phyloP scores from a whole-genome alignment of 2,329 filamentous ascomycete species.

The Botrytis sinoallii region DNA sequence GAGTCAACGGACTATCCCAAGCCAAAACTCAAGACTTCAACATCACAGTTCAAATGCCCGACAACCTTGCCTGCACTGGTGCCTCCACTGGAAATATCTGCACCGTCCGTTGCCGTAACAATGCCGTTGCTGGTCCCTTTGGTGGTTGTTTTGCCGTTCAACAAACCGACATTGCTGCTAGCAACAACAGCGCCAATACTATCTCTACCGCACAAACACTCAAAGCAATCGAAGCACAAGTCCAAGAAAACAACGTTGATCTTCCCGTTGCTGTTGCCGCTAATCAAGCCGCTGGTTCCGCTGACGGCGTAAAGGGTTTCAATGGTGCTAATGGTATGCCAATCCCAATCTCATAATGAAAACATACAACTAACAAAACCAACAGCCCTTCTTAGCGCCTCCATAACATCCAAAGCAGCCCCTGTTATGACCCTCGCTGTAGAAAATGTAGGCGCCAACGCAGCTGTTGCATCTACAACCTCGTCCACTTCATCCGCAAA shows the following conservation, averaged over 20 bases:
- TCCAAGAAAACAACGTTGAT: constrained; percentile 50
- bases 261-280: constrained; percentile 47
- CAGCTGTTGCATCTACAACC: background rate
- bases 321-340: constrained; percentile 35
- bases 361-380: background rate
- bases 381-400: constrained; percentile 9
- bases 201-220: constrained; percentile 48
- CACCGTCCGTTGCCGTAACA: constrained; percentile 59
- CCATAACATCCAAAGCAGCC: constrained; percentile 13
- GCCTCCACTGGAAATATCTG: constrained; percentile 52
- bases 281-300: constrained; percentile 43
- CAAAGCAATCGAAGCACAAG: constrained; percentile 47
- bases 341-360: background rate
- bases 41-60: constrained; percentile 53
- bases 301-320: constrained; percentile 36
- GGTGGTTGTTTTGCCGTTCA: constrained; percentile 57
- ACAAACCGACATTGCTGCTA: constrained; percentile 47
- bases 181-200: constrained; percentile 44
- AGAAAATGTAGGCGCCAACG: background rate
- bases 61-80: constrained; percentile 48
- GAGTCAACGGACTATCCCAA: constrained; percentile 41
- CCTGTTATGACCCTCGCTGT: constrained; percentile 11
- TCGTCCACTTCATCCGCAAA: background rate
- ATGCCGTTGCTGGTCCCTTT: constrained; percentile 54
- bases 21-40: constrained; percentile 54